These are phyloP conservation scores for Insectozyma bohioensis DNA, from an alignment of 1,139 yeast genomes.

Conservation along the genomic window DNA sequence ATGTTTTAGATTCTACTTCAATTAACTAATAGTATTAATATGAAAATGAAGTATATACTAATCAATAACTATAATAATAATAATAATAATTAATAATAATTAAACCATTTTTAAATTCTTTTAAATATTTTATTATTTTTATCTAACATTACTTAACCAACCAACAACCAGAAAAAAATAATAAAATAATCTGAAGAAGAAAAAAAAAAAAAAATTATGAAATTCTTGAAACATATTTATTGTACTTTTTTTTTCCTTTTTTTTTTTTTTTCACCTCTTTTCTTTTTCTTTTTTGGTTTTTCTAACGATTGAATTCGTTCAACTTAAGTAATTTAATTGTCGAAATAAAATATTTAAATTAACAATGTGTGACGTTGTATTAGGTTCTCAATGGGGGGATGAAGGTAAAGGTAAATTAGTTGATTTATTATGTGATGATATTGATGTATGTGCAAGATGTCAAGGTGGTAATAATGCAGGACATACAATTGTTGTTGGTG, in stretches of 20 bases:
- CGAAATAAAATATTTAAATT: background rate
- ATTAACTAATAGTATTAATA: no score
- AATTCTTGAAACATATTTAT: no score
- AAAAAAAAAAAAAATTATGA: no score
- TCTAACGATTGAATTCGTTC: slow-evolving; percentile 16
- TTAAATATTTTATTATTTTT: no score
- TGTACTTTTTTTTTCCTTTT: slow-evolving; percentile 2
- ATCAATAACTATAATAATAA: no score
- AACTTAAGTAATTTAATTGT: slow-evolving; percentile 4
- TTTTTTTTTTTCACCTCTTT: slow-evolving; percentile 6
- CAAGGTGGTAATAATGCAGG: slow-evolving; percentile 99
- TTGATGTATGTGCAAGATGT: slow-evolving; percentile 97
- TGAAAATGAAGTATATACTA: no score
- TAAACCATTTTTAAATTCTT: no score
- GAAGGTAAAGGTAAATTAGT: slow-evolving; percentile 99
- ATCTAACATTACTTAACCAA: no score
- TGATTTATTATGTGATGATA: slow-evolving; percentile 87
- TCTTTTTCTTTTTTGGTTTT: slow-evolving; percentile 8
- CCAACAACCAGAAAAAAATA: no score
- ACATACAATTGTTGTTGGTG: slow-evolving; percentile 92
- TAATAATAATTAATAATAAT: no score
- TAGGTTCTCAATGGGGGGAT: slow-evolving; percentile 99
- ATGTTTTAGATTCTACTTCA: no score
- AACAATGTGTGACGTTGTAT: slow-evolving; percentile 82
- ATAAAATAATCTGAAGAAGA: no score